phyloP scores from a whole-genome alignment of 306 rosid genomes.

The Acacia melanoxylon region DNA sequence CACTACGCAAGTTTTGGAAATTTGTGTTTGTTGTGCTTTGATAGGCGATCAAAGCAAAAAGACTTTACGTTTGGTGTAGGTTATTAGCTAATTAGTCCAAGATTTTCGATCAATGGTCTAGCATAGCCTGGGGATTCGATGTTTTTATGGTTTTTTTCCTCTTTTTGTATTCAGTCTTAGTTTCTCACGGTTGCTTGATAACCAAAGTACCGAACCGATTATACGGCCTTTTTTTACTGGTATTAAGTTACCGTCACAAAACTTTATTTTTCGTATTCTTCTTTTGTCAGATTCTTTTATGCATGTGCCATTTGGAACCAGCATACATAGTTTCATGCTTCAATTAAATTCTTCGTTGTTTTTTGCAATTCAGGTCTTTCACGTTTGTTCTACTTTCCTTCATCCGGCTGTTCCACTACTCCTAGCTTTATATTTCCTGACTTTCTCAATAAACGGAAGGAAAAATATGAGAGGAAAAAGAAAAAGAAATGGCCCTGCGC shows the following conservation, averaged over 20 bases:
- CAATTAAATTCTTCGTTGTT: conserved; percentile 20
- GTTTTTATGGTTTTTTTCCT: not conserved
- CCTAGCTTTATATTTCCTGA: not conserved
- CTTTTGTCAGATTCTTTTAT: not conserved
- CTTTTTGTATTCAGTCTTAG: not conserved
- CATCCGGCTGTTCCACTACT: not conserved
- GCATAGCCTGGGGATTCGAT: not conserved
- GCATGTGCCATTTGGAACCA: not conserved
- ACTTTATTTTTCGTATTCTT: not conserved
- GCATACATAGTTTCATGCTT: conserved; percentile 5
- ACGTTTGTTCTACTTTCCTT: not conserved
- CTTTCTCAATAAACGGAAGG: not conserved
- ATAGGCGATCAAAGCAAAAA: not conserved
- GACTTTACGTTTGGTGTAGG: not conserved
- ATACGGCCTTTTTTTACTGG: not conserved
- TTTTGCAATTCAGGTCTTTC: not conserved
- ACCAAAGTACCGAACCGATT: not conserved
- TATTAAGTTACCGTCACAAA: not conserved
- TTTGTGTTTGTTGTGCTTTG: not conserved
- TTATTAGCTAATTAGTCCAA: not conserved
- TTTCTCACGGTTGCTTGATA: conserved; percentile 1
- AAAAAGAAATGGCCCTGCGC: not conserved
- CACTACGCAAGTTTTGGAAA: not conserved
- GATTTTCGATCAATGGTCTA: not conserved
- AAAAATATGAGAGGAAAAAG: not conserved